Base-by-base conservation (phyloP, 2,329 filamentous ascomycete genomes). In the Aspergillus flavus region DNA sequence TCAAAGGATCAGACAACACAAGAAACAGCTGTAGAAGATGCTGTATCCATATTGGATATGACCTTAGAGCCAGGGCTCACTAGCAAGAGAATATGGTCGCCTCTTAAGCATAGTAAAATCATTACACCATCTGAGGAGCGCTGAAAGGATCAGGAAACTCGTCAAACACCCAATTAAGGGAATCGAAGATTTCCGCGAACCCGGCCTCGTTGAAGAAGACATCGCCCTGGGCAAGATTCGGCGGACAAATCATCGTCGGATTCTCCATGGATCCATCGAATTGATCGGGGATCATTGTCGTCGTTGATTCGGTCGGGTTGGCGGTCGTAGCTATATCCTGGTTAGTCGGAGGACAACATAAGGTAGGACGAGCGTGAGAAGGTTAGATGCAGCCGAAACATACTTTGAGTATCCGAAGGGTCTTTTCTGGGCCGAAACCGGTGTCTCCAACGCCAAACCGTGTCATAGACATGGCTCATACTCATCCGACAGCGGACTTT, bases 111-210 rank as follows among this genome's bases (percentile, higher is more conserved):
- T 16, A 41, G 0, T 4, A 41, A 41, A 36, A 36, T 16, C 6
- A 5, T 10, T 70, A 78, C 54, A 78, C 69, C 50, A 76, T 68
- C 14, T 74, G 73, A 9, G 76, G 75, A 19, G 73, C 75, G 39
- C 73, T 72, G 62, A 79, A 77, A 14, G 74, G 91, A 75, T 93
- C 91, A 61, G 94, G 83, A 43, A 94, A 85, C n/a, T 91, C 91
- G 74, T 97, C 93, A 69, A 97, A 83, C 82, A 96, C 93, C 93
- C 94, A 97, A 75, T 94, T 92, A 68, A 96, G 86, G 0, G 93
- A 92, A 77, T 96, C 93, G 74, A 96, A 96, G 66, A 95, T 92
- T 63, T 91, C 85, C 48, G 85, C 86, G 64, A 91, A 90, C 68
- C 84, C 84, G 62, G 80, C 72, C 58, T 78, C 77, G 28, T 71